Percentiles rank a stretch among this genome's conserved stretches.
phyloP scores from a whole-genome alignment of 768 basidiomycete species.

The Boletus eberwhitei region DNA sequence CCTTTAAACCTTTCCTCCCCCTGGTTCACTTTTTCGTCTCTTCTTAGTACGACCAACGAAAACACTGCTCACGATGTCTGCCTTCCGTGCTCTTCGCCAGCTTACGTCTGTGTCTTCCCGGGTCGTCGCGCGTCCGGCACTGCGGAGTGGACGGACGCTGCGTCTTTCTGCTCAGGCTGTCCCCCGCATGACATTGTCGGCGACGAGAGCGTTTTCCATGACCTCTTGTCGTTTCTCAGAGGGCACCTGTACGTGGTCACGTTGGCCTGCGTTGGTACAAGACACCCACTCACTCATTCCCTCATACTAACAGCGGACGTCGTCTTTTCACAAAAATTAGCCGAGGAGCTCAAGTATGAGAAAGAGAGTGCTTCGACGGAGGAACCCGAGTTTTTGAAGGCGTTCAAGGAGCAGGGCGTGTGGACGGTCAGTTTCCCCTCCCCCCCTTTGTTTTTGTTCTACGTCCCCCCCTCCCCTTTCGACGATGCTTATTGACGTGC shows the following conservation, averaged over 20 bases:
- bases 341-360: slow-evolving; percentile 86
- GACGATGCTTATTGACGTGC: neutral
- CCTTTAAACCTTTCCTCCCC: neutral
- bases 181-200: slow-evolving; percentile 20
- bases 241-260: slow-evolving; percentile 39
- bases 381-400: slow-evolving; percentile 73
- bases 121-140: slow-evolving; percentile 25
- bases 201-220: slow-evolving; percentile 39
- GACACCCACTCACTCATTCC: neutral
- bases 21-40: neutral
- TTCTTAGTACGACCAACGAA: neutral
- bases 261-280: too few species aligned
- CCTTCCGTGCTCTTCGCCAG: slow-evolving; percentile 58
- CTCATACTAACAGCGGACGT: slow-evolving; percentile 55
- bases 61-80: slow-evolving; percentile 48
- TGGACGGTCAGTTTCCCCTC: slow-evolving; percentile 58
- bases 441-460: too few species aligned
- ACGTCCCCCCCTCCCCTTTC: neutral
- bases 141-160: slow-evolving; percentile 23
- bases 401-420: slow-evolving; percentile 67
- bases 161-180: slow-evolving; percentile 9
- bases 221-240: slow-evolving; percentile 39
- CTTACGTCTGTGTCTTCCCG: slow-evolving; percentile 45
- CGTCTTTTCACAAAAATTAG: slow-evolving; percentile 67
- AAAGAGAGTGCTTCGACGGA: slow-evolving; percentile 46